Conservation (phyloP, 371 early-diverging fungal genomes). For the Neoconidiobolus thromboides region DNA sequence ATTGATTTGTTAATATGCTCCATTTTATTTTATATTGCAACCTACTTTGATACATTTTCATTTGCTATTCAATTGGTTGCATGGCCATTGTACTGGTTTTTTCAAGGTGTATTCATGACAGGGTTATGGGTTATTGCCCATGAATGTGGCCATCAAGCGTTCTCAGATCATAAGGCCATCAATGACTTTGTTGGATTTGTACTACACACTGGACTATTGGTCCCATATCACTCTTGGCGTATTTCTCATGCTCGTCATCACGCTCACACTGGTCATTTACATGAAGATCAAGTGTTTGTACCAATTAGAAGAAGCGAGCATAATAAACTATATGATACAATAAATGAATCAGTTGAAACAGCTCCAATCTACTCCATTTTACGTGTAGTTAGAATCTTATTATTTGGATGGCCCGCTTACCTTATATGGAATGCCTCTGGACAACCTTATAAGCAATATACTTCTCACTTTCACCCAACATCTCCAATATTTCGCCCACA, state of each 20-base stretch:
- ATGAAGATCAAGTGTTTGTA: conserved; percentile 75
- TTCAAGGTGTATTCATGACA: conserved; percentile 60
- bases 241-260: conserved; percentile 66
- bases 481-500: conserved; percentile 51
- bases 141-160: conserved; percentile 71
- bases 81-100: conserved; percentile 62
- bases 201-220: conserved; percentile 61
- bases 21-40: conserved; percentile 37
- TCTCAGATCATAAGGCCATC: conserved; percentile 49
- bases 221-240: conserved; percentile 66
- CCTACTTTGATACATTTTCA: conserved; percentile 37
- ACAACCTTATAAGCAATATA: conserved; percentile 45
- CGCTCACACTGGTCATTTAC: conserved; percentile 59
- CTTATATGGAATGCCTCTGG: conserved; percentile 51
- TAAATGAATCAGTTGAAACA: conserved; percentile 13
- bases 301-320: conserved; percentile 39
- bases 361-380: conserved; percentile 16
- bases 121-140: conserved; percentile 83
- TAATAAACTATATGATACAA: conserved; percentile 16
- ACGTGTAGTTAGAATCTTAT: conserved; percentile 34
- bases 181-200: conserved; percentile 66
- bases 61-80: conserved; percentile 22
- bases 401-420: conserved; percentile 75
- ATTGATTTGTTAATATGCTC: conserved; percentile 42
- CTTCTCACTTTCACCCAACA: conserved; percentile 64